Conservation (phyloP, 768 basidiomycete species). For the Suillus bovinus region DNA sequence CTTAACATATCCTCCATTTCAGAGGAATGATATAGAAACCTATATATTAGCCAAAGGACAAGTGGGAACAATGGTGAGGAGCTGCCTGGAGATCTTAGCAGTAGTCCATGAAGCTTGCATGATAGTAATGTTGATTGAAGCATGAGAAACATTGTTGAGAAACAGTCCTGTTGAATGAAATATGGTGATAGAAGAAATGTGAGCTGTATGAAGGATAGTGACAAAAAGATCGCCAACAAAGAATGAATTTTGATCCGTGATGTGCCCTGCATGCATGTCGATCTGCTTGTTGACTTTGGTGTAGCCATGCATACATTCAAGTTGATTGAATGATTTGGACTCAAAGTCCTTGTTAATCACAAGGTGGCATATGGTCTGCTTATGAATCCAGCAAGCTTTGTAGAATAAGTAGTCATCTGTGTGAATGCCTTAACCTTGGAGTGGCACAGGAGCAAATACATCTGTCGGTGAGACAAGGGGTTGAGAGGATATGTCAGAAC, state of each 20-base stretch:
- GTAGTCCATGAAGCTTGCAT: background rate
- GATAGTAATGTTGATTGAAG: background rate
- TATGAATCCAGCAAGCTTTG: constrained; percentile 6
- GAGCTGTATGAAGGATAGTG: background rate
- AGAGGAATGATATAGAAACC: too few species aligned
- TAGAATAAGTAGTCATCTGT: background rate
- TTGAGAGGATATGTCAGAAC: background rate
- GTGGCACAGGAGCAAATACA: too few species aligned
- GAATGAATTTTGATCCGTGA: background rate
- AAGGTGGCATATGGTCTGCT: background rate
- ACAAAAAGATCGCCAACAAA: background rate
- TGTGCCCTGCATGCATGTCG: background rate
- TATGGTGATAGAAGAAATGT: too few species aligned
- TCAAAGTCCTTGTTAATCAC: constrained; percentile 4
- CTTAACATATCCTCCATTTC: background rate
- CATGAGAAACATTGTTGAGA: background rate
- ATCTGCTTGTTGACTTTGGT: background rate
- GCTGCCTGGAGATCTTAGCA: background rate
- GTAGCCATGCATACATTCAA: background rate
- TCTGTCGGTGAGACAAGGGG: too few species aligned
- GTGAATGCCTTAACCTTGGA: background rate
- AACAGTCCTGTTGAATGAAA: background rate
- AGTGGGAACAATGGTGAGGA: background rate
- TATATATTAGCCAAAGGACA: background rate
- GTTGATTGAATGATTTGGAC: background rate